Conservation (phyloP, 768 basidiomycete genomes). For the Leccinum disarticulatum region DNA sequence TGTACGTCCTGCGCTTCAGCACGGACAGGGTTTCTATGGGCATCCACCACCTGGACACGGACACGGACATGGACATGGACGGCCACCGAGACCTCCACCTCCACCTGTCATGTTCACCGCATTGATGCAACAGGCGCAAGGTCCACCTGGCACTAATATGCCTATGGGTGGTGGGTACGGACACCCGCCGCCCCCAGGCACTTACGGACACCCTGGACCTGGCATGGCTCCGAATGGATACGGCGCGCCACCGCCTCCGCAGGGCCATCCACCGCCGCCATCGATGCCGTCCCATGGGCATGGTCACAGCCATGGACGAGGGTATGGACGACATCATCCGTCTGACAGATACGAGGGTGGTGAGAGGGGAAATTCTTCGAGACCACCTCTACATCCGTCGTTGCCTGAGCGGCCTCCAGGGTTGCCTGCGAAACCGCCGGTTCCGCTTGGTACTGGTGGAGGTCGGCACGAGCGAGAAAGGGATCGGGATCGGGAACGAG, state of each 20-base stretch:
- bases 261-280: constrained; percentile 20
- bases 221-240: constrained; percentile 19
- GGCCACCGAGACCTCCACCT: constrained; percentile 26
- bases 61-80: constrained; percentile 28
- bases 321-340: constrained; percentile 11
- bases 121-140: constrained; percentile 29
- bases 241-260: constrained; percentile 12
- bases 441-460: constrained; percentile 12
- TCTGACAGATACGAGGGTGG: constrained; percentile 18
- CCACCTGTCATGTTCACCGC: constrained; percentile 30
- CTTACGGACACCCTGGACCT: constrained; percentile 14
- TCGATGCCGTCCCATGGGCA: constrained; percentile 9
- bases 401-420: constrained; percentile 21
- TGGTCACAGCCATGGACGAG: constrained; percentile 10
- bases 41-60: constrained; percentile 34
- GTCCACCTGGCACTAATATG: constrained; percentile 9
- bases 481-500: constrained; percentile 5
- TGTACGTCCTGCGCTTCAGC: constrained; percentile 35
- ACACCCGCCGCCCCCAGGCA: constrained; percentile 8
- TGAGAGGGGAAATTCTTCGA: constrained; percentile 8
- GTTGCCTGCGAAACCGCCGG: constrained; percentile 22
- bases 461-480: constrained; percentile 22
- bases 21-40: constrained; percentile 28
- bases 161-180: constrained; percentile 16
- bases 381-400: constrained; percentile 16